Evolutionary conservation across 345 rosid genomes (phyloP).

Genomic region (Lumnitzera littorea): DNA sequence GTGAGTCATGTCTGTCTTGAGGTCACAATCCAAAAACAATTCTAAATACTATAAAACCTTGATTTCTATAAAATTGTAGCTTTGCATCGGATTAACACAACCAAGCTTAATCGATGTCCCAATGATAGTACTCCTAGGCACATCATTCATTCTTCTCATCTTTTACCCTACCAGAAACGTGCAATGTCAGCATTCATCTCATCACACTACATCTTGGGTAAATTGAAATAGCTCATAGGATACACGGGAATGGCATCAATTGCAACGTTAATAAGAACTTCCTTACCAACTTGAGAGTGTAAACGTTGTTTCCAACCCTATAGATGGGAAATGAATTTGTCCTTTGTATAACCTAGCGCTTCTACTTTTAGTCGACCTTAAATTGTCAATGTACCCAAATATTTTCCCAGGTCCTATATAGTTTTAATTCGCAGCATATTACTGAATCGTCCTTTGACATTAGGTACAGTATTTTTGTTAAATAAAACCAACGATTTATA

Average conservation of each 20-base stretch:
- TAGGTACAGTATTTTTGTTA: not conserved
- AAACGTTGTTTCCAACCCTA: not conserved
- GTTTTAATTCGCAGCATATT: not conserved
- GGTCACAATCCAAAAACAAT: no score
- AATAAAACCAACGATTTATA: not conserved
- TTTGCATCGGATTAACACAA: no score
- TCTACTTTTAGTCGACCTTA: not conserved
- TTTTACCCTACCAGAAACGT: no score
- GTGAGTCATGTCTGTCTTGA: no score
- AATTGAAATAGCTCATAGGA: not conserved
- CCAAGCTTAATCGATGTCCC: no score
- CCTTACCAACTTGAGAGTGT: not conserved
- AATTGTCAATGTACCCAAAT: not conserved
- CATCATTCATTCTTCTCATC: no score
- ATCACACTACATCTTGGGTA: not conserved
- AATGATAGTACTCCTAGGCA: no score
- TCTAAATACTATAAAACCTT: no score
- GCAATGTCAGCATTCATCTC: not conserved
- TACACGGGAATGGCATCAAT: not conserved
- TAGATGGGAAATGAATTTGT: not conserved
- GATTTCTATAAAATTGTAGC: no score
- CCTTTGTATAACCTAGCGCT: not conserved
- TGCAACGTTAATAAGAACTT: not conserved
- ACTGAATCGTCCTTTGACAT: not conserved
- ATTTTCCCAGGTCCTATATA: not conserved